phyloP scores from a whole-genome alignment of 2,329 filamentous ascomycete genomes.

The Hypoxylon sp. region DNA sequence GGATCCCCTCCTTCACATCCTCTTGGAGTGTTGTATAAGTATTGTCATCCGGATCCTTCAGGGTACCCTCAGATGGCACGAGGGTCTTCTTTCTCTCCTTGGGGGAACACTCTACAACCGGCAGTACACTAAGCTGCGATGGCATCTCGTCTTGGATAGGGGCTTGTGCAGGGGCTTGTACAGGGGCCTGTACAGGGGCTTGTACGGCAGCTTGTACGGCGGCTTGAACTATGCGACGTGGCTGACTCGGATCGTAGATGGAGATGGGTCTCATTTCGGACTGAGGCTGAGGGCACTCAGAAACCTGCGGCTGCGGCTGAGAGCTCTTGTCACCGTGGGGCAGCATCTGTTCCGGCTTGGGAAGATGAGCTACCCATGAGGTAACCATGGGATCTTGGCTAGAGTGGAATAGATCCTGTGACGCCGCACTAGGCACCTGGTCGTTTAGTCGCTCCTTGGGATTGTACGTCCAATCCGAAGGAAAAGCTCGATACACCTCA shows the following conservation, averaged over 20 bases:
- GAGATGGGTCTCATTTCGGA: neutral
- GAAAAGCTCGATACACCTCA: slow-evolving; percentile 21
- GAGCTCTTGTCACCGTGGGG: neutral
- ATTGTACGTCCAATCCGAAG: slow-evolving; percentile 10
- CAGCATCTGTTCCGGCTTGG: slow-evolving; percentile 14
- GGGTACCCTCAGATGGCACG: neutral
- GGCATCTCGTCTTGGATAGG: neutral
- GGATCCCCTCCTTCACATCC: neutral
- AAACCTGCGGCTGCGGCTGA: neutral
- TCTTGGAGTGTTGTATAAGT: too few species aligned
- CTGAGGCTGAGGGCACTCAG: neutral
- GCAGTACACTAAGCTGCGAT: neutral
- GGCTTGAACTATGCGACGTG: too few species aligned
- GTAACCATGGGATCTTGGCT: neutral
- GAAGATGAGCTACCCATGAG: slow-evolving; percentile 23
- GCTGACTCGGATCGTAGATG: neutral
- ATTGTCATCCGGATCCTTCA: too few species aligned
- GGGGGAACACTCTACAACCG: neutral
- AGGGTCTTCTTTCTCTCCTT: neutral
- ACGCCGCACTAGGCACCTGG: neutral
- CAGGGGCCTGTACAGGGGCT: too few species aligned
- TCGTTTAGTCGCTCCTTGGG: slow-evolving; percentile 5
- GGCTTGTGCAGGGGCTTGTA: too few species aligned
- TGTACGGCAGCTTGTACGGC: too few species aligned
- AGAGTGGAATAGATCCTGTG: neutral